A percentile compares a stretch with the other conserved stretches of the same genome.
Evolutionary conservation across 306 rosid genomes (phyloP).

Genomic region (Rubus idaeus): DNA sequence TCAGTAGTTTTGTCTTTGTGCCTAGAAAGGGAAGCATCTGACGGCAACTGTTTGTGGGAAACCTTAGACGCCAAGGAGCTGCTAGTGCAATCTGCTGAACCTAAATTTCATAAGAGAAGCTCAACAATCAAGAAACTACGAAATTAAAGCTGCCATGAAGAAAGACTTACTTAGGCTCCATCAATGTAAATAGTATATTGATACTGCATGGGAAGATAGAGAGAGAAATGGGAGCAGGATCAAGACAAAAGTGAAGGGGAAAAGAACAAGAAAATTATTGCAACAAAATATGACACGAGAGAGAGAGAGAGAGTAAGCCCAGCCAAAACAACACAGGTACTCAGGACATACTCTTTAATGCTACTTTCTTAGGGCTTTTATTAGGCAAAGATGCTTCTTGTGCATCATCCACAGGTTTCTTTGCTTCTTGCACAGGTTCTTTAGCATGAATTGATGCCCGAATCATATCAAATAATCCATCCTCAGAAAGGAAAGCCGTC

Average conservation of each 20-base stretch:
- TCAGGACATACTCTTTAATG: slow-evolving; percentile 57
- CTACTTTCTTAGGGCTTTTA: slow-evolving; percentile 49
- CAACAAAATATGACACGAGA: background rate
- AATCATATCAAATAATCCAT: slow-evolving; percentile 82
- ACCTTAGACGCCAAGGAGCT: slow-evolving; percentile 32
- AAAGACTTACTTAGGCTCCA: background rate
- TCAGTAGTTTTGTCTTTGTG: slow-evolving; percentile 31
- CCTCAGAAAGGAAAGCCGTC: slow-evolving; percentile 83
- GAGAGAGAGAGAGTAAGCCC: background rate
- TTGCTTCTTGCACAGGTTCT: slow-evolving; percentile 41
- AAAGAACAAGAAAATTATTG: background rate
- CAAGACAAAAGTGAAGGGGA: background rate
- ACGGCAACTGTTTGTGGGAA: slow-evolving; percentile 40
- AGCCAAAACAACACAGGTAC: slow-evolving; percentile 1
- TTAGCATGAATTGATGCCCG: slow-evolving; percentile 58
- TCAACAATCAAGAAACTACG: background rate
- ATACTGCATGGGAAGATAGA: background rate
- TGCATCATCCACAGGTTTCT: slow-evolving; percentile 42
- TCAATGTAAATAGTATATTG: background rate
- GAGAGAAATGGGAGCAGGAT: background rate
- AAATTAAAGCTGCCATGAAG: background rate
- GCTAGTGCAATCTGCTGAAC: slow-evolving; percentile 23
- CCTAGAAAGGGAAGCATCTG: slow-evolving; percentile 50
- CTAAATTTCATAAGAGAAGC: slow-evolving; percentile 4
- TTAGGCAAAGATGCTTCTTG: slow-evolving; percentile 43